A percentile compares a stretch with the other conserved stretches of the same genome.
These are phyloP conservation scores for Silene latifolia DNA, from an alignment of 148 eudicot species.

Conservation along the genomic window DNA sequence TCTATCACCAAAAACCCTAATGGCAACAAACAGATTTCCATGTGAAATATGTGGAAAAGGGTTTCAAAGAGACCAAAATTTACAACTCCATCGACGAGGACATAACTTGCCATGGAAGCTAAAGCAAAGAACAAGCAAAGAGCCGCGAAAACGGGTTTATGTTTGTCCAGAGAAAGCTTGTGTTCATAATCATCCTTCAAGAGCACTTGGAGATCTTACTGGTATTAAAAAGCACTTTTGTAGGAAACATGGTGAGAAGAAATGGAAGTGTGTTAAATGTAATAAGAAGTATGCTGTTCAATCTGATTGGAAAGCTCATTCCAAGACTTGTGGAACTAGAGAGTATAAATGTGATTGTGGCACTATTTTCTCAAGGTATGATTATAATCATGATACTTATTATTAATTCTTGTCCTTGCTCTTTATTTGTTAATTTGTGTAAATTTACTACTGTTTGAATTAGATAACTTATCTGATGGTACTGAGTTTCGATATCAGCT, in stretches of 20 bases:
- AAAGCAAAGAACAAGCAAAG: conserved; percentile 79
- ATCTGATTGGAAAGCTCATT: conserved; percentile 96
- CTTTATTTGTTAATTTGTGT: too few species aligned
- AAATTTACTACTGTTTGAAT: too few species aligned
- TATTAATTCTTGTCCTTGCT: too few species aligned
- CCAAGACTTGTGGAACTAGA: conserved; percentile 93
- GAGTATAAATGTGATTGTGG: conserved; percentile 96
- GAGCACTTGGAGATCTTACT: conserved; percentile 88
- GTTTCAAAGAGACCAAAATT: conserved; percentile 82
- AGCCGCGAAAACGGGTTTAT: conserved; percentile 68
- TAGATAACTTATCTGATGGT: too few species aligned
- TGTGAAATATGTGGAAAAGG: conserved; percentile 98
- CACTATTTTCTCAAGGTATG: conserved; percentile 81
- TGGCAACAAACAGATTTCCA: conserved; percentile 94
- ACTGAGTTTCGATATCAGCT: too few species aligned
- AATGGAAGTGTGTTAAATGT: conserved; percentile 98
- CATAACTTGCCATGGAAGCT: conserved; percentile 98
- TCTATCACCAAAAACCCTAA: conserved; percentile 80
- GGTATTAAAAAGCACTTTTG: conserved; percentile 94
- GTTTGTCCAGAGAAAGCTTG: conserved; percentile 87
- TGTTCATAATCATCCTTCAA: conserved; percentile 80
- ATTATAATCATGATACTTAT: neutral
- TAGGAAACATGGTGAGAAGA: conserved; percentile 94
- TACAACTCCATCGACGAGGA: conserved; percentile 82
- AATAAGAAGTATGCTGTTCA: conserved; percentile 86